These are phyloP conservation scores for Lathyrus sativus DNA, from an alignment of 306 rosid species.

Conservation along the genomic window DNA sequence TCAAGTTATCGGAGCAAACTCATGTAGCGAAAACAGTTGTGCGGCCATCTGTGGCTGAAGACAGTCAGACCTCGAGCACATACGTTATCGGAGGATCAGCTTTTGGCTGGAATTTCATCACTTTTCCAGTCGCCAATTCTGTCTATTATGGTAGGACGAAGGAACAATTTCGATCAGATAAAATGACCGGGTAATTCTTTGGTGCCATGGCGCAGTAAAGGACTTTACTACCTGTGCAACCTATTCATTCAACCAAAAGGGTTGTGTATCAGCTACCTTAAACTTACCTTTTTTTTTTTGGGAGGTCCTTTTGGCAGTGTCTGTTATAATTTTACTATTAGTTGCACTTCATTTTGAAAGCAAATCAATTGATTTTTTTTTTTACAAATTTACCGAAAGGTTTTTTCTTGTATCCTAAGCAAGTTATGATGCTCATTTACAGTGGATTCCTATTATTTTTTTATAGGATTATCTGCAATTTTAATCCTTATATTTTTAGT, in stretches of 20 bases:
- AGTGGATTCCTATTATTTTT: too few relatives aligned
- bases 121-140: conserved; percentile 53
- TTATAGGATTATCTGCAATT: too few relatives aligned
- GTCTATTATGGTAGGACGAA: conserved; percentile 75
- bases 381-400: too few relatives aligned
- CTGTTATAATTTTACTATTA: neutral
- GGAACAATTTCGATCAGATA: conserved; percentile 55
- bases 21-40: conserved; percentile 38
- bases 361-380: too few relatives aligned
- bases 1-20: conserved; percentile 38
- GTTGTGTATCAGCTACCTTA: neutral
- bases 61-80: conserved; percentile 48
- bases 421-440: too few relatives aligned
- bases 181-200: conserved; percentile 22
- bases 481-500: too few relatives aligned
- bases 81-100: conserved; percentile 90
- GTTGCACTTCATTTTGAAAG: neutral
- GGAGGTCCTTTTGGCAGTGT: neutral
- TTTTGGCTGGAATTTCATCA: conserved; percentile 87
- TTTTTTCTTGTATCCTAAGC: too few relatives aligned
- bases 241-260: conserved; percentile 1
- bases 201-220: conserved; percentile 15
- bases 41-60: conserved; percentile 51
- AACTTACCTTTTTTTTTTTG: neutral
- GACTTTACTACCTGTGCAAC: conserved; percentile 13